These are phyloP conservation scores for Haematococcus lacustris DNA, from an alignment of 139 green algal genomes.

Conservation along the genomic window DNA sequence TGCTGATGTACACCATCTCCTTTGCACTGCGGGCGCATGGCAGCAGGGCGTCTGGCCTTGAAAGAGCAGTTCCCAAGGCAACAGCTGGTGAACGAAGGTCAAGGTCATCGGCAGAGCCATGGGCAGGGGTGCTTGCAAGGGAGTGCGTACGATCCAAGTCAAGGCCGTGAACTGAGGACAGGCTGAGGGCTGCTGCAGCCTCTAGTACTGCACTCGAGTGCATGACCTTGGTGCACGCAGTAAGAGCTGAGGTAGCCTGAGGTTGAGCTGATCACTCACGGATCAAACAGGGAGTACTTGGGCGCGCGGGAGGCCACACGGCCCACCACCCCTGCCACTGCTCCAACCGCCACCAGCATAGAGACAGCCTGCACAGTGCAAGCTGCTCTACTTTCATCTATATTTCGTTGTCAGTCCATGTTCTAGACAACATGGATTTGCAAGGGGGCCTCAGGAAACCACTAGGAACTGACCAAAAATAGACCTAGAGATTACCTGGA, in stretches of 20 bases:
- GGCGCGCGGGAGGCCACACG: conserved; percentile 31
- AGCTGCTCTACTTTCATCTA: no score
- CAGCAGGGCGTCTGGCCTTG: no score
- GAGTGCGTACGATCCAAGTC: neutral
- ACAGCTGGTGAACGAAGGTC: neutral
- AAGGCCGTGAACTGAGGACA: neutral
- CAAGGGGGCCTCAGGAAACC: conserved; percentile 66
- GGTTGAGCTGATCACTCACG: conserved; percentile 26
- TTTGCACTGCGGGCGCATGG: no score
- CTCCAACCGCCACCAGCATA: conserved; percentile 6
- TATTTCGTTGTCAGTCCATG: no score
- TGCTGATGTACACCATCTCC: conserved; percentile 50
- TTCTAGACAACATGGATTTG: conserved; percentile 76
- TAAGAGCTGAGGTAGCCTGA: neutral
- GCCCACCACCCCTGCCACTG: conserved; percentile 1
- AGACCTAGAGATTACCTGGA: no score
- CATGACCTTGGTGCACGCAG: neutral
- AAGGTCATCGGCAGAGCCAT: neutral
- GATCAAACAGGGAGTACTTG: conserved; percentile 80
- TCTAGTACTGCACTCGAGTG: neutral
- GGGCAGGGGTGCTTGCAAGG: neutral
- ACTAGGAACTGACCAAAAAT: no score
- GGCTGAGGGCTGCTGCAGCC: neutral
- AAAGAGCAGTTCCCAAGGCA: no score
- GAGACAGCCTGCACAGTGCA: conserved; percentile 62